phyloP scores from a whole-genome alignment of 768 basidiomycete species.

The Mycena venus region DNA sequence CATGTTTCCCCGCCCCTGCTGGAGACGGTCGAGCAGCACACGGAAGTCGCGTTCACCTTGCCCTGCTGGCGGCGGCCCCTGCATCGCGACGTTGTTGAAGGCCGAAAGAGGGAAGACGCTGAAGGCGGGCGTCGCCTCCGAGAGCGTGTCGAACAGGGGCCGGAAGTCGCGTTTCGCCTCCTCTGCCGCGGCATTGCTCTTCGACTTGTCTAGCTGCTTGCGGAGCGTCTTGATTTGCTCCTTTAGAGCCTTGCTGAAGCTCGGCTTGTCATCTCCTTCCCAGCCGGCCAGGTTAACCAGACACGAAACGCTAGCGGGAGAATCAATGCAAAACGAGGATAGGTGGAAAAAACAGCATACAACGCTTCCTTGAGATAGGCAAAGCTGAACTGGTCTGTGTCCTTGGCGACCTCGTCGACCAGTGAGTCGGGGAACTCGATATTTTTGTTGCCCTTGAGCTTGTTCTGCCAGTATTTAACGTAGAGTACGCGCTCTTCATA shows the following conservation, averaged over 20 bases:
- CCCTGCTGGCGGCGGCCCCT: neutral
- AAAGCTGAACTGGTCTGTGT: constrained; percentile 82
- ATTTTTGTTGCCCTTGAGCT: constrained; percentile 72
- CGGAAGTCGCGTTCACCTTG: constrained; percentile 27
- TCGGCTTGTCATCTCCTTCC: constrained; percentile 60
- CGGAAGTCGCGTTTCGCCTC: constrained; percentile 26
- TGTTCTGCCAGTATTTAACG: constrained; percentile 84
- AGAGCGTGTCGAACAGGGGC: constrained; percentile 19
- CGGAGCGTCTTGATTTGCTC: constrained; percentile 72
- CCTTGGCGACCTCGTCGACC: constrained; percentile 67
- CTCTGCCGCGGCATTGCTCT: neutral
- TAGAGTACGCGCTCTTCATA: constrained; percentile 75
- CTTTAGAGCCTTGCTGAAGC: constrained; percentile 67
- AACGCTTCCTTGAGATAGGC: constrained; percentile 93
- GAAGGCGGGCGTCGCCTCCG: neutral
- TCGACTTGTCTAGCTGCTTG: constrained; percentile 71
- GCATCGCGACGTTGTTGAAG: too few relatives aligned
- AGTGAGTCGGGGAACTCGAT: constrained; percentile 79
- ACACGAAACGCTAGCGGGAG: constrained; percentile 70
- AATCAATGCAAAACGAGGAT: neutral
- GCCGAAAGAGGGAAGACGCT: neutral
- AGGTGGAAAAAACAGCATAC: constrained; percentile 60
- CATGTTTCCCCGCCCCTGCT: neutral
- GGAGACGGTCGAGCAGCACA: constrained; percentile 24
- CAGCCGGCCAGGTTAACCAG: constrained; percentile 74